Evolutionary conservation across 352 stramenopile species (phyloP).

Genomic region (Phytophthora podocarpi): DNA sequence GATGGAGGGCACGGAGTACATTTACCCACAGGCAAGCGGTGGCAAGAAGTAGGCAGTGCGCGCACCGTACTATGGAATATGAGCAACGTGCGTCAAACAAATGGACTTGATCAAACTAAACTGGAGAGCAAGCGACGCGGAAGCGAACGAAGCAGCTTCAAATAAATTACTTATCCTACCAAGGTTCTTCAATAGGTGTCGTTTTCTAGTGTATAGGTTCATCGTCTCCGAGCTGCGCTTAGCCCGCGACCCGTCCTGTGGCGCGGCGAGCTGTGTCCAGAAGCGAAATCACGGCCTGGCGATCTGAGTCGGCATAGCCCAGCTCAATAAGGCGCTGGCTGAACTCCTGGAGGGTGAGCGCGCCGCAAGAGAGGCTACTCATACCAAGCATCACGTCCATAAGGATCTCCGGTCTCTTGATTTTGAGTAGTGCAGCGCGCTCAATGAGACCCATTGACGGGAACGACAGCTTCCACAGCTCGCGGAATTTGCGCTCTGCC

Average conservation of each 20-base stretch:
- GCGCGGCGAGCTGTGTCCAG: slow-evolving; percentile 54
- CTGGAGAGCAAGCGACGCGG: neutral
- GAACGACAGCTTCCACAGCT: slow-evolving; percentile 81
- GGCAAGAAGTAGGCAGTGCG: slow-evolving; percentile 29
- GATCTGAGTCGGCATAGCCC: slow-evolving; percentile 62
- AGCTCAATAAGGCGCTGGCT: slow-evolving; percentile 63
- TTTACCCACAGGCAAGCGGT: slow-evolving; percentile 45
- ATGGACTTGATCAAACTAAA: neutral
- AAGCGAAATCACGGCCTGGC: slow-evolving; percentile 57
- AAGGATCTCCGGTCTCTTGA: slow-evolving; percentile 65
- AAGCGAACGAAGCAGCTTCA: slow-evolving; percentile 33
- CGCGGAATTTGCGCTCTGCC: slow-evolving; percentile 59
- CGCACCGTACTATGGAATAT: slow-evolving; percentile 4
- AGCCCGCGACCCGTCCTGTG: slow-evolving; percentile 18
- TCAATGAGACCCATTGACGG: slow-evolving; percentile 74
- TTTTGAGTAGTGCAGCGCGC: slow-evolving; percentile 62
- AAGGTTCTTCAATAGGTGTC: slow-evolving; percentile 24
- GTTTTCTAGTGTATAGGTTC: slow-evolving; percentile 34
- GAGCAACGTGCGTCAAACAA: neutral
- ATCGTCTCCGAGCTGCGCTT: neutral
- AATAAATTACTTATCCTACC: slow-evolving; percentile 54
- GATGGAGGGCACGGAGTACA: slow-evolving; percentile 74
- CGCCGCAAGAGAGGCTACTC: slow-evolving; percentile 72
- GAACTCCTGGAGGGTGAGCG: slow-evolving; percentile 61
- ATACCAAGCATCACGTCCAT: slow-evolving; percentile 84